Percentiles rank a stretch among this genome's conserved stretches.
These are phyloP conservation scores for Linnemannia schmuckeri DNA, from an alignment of 192 early-diverging fungal genomes.

Conservation along the genomic window DNA sequence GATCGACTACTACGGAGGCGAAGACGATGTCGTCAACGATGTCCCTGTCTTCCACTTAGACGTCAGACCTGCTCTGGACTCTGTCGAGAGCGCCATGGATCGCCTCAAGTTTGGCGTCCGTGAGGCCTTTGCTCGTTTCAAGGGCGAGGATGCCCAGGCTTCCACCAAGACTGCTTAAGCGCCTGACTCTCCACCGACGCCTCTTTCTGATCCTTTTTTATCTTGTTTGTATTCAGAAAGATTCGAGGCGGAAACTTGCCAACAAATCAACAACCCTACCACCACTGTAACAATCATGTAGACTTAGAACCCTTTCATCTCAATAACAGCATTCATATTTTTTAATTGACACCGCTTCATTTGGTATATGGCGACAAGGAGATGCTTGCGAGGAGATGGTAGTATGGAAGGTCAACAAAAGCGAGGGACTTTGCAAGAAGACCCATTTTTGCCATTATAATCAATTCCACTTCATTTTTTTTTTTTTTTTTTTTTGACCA, in stretches of 20 bases:
- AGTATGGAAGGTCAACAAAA: background rate
- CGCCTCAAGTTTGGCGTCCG: constrained; percentile 74
- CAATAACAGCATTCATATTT: constrained; percentile 8
- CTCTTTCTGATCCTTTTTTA: background rate
- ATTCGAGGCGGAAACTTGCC: background rate
- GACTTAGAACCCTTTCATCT: constrained; percentile 15
- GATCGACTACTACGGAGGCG: constrained; percentile 95
- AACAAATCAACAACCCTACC: background rate
- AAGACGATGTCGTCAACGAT: constrained; percentile 72
- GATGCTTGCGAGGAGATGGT: background rate
- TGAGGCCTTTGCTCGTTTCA: constrained; percentile 62
- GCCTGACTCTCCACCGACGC: background rate
- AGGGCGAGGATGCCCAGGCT: constrained; percentile 22
- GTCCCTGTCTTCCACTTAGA: constrained; percentile 92
- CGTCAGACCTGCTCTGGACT: constrained; percentile 95
- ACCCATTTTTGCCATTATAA: background rate
- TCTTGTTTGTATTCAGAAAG: background rate
- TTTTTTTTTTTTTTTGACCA: background rate
- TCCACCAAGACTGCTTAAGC: constrained; percentile 36
- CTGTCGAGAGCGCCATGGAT: constrained; percentile 70
- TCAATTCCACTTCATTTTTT: background rate
- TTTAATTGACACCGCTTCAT: background rate
- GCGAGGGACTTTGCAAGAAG: background rate
- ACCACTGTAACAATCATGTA: constrained; percentile 27
- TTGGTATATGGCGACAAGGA: background rate